These are phyloP conservation scores for Oemleria cerasiformis DNA, from an alignment of 306 rosid genomes.

Conservation along the genomic window DNA sequence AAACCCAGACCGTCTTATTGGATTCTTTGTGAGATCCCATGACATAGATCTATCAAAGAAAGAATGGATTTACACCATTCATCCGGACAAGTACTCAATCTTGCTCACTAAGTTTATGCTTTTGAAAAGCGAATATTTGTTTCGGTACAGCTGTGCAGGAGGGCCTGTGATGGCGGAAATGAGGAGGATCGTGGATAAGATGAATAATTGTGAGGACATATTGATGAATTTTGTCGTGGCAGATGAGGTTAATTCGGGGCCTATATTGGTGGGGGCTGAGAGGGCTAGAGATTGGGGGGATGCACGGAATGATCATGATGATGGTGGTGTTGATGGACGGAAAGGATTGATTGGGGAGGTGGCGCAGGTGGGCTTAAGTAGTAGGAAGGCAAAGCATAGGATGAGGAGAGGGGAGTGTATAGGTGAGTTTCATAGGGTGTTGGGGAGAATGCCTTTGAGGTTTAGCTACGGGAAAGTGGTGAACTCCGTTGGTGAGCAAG, in stretches of 20 bases:
- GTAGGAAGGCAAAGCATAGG: conserved; percentile 66
- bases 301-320: conserved; percentile 49
- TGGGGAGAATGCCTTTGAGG: conserved; percentile 71
- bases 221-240: conserved; percentile 81
- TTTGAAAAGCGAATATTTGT: conserved; percentile 42
- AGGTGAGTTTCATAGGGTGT: conserved; percentile 55
- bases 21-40: conserved; percentile 78
- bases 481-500: conserved; percentile 74
- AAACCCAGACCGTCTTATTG: conserved; percentile 50
- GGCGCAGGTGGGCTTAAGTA: conserved; percentile 64
- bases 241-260: conserved; percentile 51
- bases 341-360: conserved; percentile 28
- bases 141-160: conserved; percentile 58
- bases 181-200: conserved; percentile 54
- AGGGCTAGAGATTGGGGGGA: conserved; percentile 79
- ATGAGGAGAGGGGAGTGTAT: conserved; percentile 76
- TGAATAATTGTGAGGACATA: conserved; percentile 79
- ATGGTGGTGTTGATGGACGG: conserved; percentile 24
- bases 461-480: conserved; percentile 66
- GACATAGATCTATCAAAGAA: conserved; percentile 55
- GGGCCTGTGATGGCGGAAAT: conserved; percentile 38
- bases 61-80: conserved; percentile 83
- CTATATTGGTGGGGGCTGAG: conserved; percentile 59
- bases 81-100: conserved; percentile 74
- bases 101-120: conserved; percentile 80